These are phyloP conservation scores for Alternaria rosae DNA, from an alignment of 2,329 filamentous ascomycete genomes.

Conservation along the genomic window DNA sequence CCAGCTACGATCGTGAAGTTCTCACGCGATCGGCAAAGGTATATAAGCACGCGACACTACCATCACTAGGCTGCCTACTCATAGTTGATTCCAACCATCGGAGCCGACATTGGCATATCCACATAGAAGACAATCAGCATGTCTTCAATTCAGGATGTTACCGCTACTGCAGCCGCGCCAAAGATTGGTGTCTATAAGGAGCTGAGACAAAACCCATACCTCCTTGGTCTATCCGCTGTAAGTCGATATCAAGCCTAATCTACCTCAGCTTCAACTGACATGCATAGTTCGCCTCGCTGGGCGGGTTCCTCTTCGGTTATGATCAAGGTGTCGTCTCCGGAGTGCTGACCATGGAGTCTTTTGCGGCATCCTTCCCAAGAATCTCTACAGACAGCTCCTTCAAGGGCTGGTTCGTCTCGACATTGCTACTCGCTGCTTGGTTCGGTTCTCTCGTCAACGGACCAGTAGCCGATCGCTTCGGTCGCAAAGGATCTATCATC, in stretches of 20 bases:
- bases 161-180: slow-evolving; percentile 5
- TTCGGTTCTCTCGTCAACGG: slow-evolving; percentile 34
- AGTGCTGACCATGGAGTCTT: slow-evolving; percentile 31
- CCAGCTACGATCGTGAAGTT: slow-evolving; percentile 8
- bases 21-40: not conserved
- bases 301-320: slow-evolving; percentile 32
- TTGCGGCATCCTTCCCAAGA: slow-evolving; percentile 28
- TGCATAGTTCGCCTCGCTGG: slow-evolving; percentile 26
- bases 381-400: slow-evolving; percentile 27
- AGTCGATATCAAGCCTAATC: not conserved
- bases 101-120: not conserved
- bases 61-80: not conserved
- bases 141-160: not conserved
- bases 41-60: slow-evolving; percentile 10
- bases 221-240: slow-evolving; percentile 28
- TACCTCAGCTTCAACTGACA: not conserved
- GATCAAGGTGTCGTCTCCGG: slow-evolving; percentile 31
- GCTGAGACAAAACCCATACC: slow-evolving; percentile 29
- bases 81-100: not conserved
- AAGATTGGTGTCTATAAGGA: slow-evolving; percentile 30
- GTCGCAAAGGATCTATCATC: slow-evolving; percentile 29
- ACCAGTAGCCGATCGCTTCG: slow-evolving; percentile 29
- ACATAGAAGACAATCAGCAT: not conserved
- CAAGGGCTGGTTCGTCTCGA: slow-evolving; percentile 34
- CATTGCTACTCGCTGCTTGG: slow-evolving; percentile 28